These are phyloP conservation scores for Talaromyces sp. DNA, from an alignment of 2,329 filamentous ascomycete genomes.

Conservation along the genomic window DNA sequence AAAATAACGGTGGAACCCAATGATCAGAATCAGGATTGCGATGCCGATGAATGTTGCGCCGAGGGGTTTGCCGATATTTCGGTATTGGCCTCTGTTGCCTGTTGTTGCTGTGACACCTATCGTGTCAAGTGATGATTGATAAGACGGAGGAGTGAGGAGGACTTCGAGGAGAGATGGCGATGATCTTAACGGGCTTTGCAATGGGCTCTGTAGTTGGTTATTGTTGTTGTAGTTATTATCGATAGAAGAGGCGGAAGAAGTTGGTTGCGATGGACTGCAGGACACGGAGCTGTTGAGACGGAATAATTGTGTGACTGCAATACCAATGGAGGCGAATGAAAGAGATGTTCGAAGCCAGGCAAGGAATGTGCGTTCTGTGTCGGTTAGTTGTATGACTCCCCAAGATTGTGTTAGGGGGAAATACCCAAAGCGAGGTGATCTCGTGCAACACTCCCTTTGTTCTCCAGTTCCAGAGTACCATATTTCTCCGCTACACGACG, in stretches of 20 bases:
- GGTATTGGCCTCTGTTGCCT: conserved; percentile 31
- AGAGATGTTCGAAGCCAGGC: conserved; percentile 66
- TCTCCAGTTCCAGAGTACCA: conserved; percentile 61
- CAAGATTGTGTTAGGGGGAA: conserved; percentile 4
- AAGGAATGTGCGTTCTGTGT: conserved; percentile 62
- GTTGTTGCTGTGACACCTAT: neutral
- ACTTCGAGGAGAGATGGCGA: conserved; percentile 16
- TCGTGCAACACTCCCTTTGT: conserved; percentile 63
- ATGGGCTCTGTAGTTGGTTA: neutral
- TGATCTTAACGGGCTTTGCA: neutral
- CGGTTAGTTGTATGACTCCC: neutral
- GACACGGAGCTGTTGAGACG: conserved; percentile 55
- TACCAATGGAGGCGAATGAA: conserved; percentile 63
- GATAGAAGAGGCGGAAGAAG: neutral
- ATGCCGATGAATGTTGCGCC: conserved; percentile 64
- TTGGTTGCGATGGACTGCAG: neutral
- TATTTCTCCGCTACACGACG: conserved; percentile 55
- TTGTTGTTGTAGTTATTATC: neutral
- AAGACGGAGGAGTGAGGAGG: conserved; percentile 9
- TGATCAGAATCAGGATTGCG: conserved; percentile 57
- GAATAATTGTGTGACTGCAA: conserved; percentile 65
- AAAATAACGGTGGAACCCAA: conserved; percentile 65
- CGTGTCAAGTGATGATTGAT: neutral
- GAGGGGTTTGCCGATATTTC: conserved; percentile 58
- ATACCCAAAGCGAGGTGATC: conserved; percentile 63